A percentile compares a stretch with the other conserved stretches of the same genome.
phyloP scores from a whole-genome alignment of 805 yeast genomes.

The Kuraishia cidri region DNA sequence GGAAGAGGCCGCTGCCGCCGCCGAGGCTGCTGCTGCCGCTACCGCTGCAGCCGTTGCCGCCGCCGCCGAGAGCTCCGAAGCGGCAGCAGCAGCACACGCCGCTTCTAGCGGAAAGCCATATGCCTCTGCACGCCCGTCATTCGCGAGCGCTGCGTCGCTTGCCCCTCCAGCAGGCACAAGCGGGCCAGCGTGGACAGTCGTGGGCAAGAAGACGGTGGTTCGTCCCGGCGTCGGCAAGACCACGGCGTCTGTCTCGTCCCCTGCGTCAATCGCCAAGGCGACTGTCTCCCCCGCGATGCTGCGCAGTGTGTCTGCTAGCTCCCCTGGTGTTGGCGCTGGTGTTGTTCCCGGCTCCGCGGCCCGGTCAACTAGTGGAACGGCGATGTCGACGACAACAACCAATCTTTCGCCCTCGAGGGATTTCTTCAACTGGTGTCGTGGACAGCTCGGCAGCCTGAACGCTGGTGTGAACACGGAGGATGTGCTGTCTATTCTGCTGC shows the following conservation, averaged over 20 bases:
- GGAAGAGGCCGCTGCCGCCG: slow-evolving; percentile 5
- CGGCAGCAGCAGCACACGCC: too few relatives aligned
- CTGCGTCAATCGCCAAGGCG: slow-evolving; percentile 9
- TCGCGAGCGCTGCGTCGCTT: slow-evolving; percentile 12
- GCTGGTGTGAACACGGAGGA: slow-evolving; percentile 72
- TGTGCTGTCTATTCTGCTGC: slow-evolving; percentile 68
- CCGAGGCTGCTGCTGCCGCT: slow-evolving; percentile 13
- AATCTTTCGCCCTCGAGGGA: slow-evolving; percentile 43
- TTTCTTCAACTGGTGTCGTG: slow-evolving; percentile 65
- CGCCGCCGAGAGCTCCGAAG: slow-evolving; percentile 16
- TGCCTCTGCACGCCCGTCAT: slow-evolving; percentile 9
- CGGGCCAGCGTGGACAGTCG: slow-evolving; percentile 25
- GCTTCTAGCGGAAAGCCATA: slow-evolving; percentile 4
- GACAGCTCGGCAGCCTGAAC: slow-evolving; percentile 57
- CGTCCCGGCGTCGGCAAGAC: slow-evolving; percentile 9
- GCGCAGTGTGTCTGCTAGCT: slow-evolving; percentile 20
- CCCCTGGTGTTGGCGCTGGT: slow-evolving; percentile 23
- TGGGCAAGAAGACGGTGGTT: slow-evolving; percentile 25
- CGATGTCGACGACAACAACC: slow-evolving; percentile 20
- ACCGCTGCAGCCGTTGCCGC: slow-evolving; percentile 14
- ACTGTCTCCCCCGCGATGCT: slow-evolving; percentile 9
- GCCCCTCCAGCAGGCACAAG: slow-evolving; percentile 8
- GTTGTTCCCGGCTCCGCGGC: slow-evolving; percentile 3
- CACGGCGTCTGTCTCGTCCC: slow-evolving; percentile 1
- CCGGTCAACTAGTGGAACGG: too few relatives aligned